Evolutionary conservation across 805 yeast genomes (phyloP).

Genomic region (Torulaspora maleeae): DNA sequence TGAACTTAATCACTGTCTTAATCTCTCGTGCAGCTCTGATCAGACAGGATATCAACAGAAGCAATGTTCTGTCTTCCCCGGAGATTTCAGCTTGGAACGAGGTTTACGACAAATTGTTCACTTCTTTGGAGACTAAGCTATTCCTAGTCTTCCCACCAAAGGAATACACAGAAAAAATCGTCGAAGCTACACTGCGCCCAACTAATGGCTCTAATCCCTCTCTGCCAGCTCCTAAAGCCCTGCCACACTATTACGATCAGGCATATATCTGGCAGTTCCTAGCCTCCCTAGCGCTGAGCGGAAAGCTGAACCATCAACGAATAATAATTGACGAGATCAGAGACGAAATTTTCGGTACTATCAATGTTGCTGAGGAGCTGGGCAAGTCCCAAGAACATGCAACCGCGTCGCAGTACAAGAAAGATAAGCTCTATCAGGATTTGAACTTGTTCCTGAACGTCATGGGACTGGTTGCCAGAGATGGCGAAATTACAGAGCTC

Average conservation of each 20-base stretch:
- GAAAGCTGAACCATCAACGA: slow-evolving; percentile 85
- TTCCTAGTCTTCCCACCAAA: slow-evolving; percentile 77
- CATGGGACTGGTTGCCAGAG: slow-evolving; percentile 92
- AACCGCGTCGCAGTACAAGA: slow-evolving; percentile 37
- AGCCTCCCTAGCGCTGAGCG: slow-evolving; percentile 89
- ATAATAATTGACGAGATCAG: slow-evolving; percentile 90
- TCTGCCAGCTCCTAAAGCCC: slow-evolving; percentile 28
- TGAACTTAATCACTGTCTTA: slow-evolving; percentile 81
- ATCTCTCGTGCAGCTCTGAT: slow-evolving; percentile 89
- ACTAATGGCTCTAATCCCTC: slow-evolving; percentile 11
- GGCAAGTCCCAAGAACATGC: slow-evolving; percentile 40
- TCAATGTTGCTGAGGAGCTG: slow-evolving; percentile 62
- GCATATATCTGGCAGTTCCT: slow-evolving; percentile 94
- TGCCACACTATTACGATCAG: slow-evolving; percentile 47
- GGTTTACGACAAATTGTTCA: slow-evolving; percentile 78
- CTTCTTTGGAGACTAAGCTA: slow-evolving; percentile 71
- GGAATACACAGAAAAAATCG: slow-evolving; percentile 26
- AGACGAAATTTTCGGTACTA: slow-evolving; percentile 86
- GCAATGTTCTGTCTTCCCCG: slow-evolving; percentile 37
- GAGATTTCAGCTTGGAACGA: slow-evolving; percentile 59
- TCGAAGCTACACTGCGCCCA: slow-evolving; percentile 10
- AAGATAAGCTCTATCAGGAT: slow-evolving; percentile 62
- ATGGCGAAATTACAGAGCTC: slow-evolving; percentile 80
- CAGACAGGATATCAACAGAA: slow-evolving; percentile 65
- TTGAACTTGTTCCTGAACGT: slow-evolving; percentile 90